A percentile compares a stretch with the other conserved stretches of the same genome.
phyloP scores from a whole-genome alignment of 1,284 basidiomycete species.

The Sanguinoderma infundibulare region DNA sequence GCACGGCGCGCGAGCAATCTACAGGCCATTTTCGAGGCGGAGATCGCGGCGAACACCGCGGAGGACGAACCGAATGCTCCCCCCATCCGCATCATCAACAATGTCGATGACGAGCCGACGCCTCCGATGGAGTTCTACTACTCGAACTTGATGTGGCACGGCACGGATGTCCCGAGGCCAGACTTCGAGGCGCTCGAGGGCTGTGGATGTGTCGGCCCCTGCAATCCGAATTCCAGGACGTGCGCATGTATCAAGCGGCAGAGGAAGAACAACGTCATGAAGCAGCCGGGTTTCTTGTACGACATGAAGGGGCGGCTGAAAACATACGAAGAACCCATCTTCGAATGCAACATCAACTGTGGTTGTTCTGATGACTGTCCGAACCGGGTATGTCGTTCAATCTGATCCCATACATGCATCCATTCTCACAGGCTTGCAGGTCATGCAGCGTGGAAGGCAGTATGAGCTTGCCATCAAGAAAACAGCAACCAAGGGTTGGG shows the following conservation, averaged over 20 bases:
- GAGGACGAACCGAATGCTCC: constrained; percentile 71
- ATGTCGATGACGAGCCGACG: constrained; percentile 65
- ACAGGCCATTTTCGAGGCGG: constrained; percentile 38
- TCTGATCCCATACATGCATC: not conserved
- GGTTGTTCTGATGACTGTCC: constrained; percentile 79
- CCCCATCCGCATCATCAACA: constrained; percentile 65
- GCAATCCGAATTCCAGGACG: constrained; percentile 67
- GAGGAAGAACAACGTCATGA: constrained; percentile 41
- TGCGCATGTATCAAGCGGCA: constrained; percentile 75
- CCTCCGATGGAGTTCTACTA: constrained; percentile 82
- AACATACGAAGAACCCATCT: constrained; percentile 64
- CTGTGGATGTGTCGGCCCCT: constrained; percentile 76
- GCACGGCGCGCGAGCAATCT: constrained; percentile 30
- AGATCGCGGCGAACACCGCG: constrained; percentile 36
- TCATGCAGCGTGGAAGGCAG: constrained; percentile 82
- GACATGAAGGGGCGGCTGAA: constrained; percentile 60
- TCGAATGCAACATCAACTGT: constrained; percentile 88
- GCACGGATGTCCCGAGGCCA: constrained; percentile 67
- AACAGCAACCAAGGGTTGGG: constrained; percentile 83
- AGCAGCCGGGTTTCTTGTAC: constrained; percentile 65
- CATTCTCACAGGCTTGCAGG: constrained; percentile 46
- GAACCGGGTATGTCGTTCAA: constrained; percentile 67
- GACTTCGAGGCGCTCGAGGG: constrained; percentile 61
- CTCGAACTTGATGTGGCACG: constrained; percentile 77
- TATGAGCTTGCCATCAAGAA: constrained; percentile 65